Evolutionary conservation across 768 basidiomycete genomes (phyloP).

Genomic region (Pleurotus citrinopileatus): DNA sequence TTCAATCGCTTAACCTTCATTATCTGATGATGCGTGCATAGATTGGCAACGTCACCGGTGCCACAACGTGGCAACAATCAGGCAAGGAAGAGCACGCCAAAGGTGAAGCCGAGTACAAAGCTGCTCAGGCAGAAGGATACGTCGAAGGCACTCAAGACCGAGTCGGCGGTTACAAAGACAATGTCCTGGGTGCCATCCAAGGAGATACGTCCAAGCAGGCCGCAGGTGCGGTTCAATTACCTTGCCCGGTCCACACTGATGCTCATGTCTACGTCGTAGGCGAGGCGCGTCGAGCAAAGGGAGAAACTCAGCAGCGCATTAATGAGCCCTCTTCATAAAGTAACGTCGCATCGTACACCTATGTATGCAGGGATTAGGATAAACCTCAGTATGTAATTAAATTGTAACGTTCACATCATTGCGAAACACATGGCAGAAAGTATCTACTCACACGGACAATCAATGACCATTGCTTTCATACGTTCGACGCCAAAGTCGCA

Average conservation of each 20-base stretch:
- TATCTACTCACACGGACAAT: too few relatives aligned
- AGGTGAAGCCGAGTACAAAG: slow-evolving; percentile 41
- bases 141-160: slow-evolving; percentile 44
- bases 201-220: slow-evolving; percentile 49
- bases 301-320: slow-evolving; percentile 12
- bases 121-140: slow-evolving; percentile 45
- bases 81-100: slow-evolving; percentile 43
- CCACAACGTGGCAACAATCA: slow-evolving; percentile 32
- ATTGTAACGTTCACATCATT: too few relatives aligned
- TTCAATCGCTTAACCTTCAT: neutral
- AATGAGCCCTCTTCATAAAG: slow-evolving; percentile 6
- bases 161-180: slow-evolving; percentile 45
- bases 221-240: slow-evolving; percentile 27
- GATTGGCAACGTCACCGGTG: slow-evolving; percentile 41
- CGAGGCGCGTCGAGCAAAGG: slow-evolving; percentile 11
- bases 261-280: neutral
- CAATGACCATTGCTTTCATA: too few relatives aligned
- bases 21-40: neutral
- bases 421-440: too few relatives aligned
- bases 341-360: too few relatives aligned
- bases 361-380: too few relatives aligned
- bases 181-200: slow-evolving; percentile 46
- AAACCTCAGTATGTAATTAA: too few relatives aligned
- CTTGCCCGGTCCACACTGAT: neutral
- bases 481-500: too few relatives aligned